Conservation (phyloP, 495 filamentous ascomycete species). For the Thermothielavioides terrestris region DNA sequence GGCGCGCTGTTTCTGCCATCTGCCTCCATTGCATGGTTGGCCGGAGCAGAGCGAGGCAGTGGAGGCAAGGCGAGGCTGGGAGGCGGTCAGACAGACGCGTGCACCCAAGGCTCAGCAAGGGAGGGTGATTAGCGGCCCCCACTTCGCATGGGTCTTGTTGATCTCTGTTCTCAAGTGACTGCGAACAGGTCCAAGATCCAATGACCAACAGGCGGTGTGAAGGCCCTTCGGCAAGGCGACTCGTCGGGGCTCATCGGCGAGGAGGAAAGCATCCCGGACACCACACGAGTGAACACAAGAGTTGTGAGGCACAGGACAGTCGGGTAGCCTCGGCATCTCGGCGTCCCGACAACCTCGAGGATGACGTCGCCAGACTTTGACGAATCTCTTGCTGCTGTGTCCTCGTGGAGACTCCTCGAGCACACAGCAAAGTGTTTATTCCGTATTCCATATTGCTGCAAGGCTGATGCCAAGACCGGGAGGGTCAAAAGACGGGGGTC, state of each 20-base stretch:
- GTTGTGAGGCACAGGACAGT: too few species aligned
- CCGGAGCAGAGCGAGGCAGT: not conserved
- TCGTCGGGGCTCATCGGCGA: not conserved
- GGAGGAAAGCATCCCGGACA: not conserved
- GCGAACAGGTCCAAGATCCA: not conserved
- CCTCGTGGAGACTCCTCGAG: too few species aligned
- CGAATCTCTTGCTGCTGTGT: too few species aligned
- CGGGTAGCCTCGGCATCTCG: too few species aligned
- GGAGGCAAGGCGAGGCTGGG: not conserved
- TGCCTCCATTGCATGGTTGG: not conserved
- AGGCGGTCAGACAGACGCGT: not conserved
- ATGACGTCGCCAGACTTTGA: too few species aligned
- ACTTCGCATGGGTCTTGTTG: not conserved
- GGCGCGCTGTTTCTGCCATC: too few species aligned
- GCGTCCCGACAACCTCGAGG: too few species aligned
- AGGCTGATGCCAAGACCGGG: too few species aligned
- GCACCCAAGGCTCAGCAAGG: slow-evolving; percentile 3
- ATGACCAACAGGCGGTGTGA: slow-evolving; percentile 12
- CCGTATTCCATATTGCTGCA: too few species aligned
- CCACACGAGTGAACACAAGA: too few species aligned
- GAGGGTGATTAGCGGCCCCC: not conserved
- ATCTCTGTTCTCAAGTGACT: slow-evolving; percentile 1
- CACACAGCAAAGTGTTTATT: too few species aligned
- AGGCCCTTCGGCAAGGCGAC: not conserved
- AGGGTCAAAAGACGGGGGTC: too few species aligned